Base-by-base conservation (phyloP, 495 filamentous ascomycete species). In the Oidiodendron maius region DNA sequence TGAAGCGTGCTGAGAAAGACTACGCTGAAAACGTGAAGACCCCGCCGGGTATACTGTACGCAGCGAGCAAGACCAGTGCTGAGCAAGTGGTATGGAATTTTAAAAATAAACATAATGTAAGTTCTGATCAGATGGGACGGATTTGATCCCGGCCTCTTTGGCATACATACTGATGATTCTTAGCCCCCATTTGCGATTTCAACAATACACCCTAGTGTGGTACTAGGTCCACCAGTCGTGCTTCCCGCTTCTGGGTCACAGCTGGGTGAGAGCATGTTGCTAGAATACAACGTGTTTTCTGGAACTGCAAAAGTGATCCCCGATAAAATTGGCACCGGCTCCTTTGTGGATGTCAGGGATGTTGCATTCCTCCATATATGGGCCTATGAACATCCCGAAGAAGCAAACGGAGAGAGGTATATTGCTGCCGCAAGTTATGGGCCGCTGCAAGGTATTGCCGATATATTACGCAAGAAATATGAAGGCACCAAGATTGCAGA, bases 281-380 rank as follows among this genome's bases (percentile, higher is more conserved):
- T 52, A 13, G 40, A 58, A 18, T 64, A 32, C 21, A 24, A 42
- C 3, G 24, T 62, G 25, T 48, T 64, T 28, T 43, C 51, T 35
- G 60, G 60, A 12, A 24, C 22, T 4, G 35, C 32, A 2, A 34
- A 38, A 4, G 36, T 25, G 2, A 30, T 64, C 9, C 53, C 53
- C 1, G 45, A 53, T 2, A 52, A 40, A 37, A 51, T 61, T 48
- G 55, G 55, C n/a, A 55, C 50, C 22, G 45, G 56, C 3, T 48
- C 44, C 30, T 64, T 60, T 40, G 66, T 74, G 23, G 69, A 74
- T 50, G 62, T 74, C 0, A 57, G 71, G 11, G 70, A 74, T 44
- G 70, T 74, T n/a, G 67, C 66, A 4, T 51, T 60, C 0, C 48
- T 67, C 37, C 59, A 69, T 32, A 55, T 66, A 8, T 71, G 62